These are phyloP conservation scores for Apiosordaria backusii DNA, from an alignment of 495 filamentous ascomycete genomes.

Conservation along the genomic window DNA sequence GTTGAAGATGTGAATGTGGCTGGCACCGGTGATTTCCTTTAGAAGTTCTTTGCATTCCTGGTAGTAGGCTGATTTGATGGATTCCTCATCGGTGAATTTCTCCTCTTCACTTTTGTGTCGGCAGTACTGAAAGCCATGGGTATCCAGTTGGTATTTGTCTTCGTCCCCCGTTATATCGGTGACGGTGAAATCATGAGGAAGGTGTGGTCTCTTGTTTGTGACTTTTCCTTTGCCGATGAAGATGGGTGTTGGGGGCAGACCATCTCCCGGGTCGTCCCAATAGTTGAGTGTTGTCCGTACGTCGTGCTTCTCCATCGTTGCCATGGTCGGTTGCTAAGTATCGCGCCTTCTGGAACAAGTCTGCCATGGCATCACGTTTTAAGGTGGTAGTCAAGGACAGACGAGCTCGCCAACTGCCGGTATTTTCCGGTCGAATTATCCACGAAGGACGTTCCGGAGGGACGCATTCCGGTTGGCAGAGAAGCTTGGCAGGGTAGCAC, in stretches of 20 bases:
- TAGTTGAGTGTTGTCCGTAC: constrained; percentile 59
- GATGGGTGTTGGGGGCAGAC: constrained; percentile 51
- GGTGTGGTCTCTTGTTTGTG: constrained; percentile 45
- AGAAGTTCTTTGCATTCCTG: constrained; percentile 58
- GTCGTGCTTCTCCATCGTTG: constrained; percentile 26
- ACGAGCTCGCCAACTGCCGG: neutral
- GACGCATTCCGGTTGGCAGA: neutral
- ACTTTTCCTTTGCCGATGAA: constrained; percentile 39
- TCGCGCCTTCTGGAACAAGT: neutral
- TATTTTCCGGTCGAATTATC: neutral
- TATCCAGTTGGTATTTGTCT: constrained; percentile 36
- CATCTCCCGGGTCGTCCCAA: constrained; percentile 59
- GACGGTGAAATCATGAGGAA: constrained; percentile 38
- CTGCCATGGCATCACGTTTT: constrained; percentile 9
- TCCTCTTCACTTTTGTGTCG: constrained; percentile 34
- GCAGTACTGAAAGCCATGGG: constrained; percentile 40
- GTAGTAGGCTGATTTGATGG: constrained; percentile 59
- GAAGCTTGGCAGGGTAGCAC: neutral
- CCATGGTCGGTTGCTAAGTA: neutral
- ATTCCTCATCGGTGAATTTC: constrained; percentile 60
- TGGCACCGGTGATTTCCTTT: constrained; percentile 58
- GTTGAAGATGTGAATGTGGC: constrained; percentile 66
- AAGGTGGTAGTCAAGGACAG: neutral
- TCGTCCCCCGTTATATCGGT: constrained; percentile 39
- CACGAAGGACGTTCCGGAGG: neutral